Percentiles rank a stretch among this genome's conserved stretches.
phyloP scores from a whole-genome alignment of 331 rosid species.

The Acacia pycnantha region DNA sequence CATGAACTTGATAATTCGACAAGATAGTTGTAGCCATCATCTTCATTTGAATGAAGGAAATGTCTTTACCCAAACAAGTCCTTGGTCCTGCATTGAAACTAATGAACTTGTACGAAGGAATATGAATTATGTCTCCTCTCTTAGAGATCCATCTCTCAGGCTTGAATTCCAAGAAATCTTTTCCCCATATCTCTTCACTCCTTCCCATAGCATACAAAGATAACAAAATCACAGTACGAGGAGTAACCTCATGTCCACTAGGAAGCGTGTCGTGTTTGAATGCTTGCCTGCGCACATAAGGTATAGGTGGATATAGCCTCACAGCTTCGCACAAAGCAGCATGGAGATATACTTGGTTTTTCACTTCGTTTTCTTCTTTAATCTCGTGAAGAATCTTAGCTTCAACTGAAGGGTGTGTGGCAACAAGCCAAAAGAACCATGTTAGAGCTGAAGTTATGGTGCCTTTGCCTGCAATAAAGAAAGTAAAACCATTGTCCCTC shows the following conservation, averaged over 20 bases:
- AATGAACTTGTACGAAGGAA: background rate
- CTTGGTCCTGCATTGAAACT: background rate
- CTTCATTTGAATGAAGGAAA: background rate
- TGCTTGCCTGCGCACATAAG: background rate
- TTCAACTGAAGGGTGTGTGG: background rate
- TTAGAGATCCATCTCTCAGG: background rate
- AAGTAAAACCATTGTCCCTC: background rate
- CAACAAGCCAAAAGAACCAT: constrained; percentile 6
- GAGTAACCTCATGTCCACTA: background rate
- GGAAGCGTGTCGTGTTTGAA: background rate
- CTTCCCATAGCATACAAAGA: background rate
- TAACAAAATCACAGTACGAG: background rate
- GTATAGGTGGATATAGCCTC: background rate
- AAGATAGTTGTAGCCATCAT: background rate
- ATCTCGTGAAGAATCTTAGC: background rate
- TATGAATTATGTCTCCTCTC: background rate
- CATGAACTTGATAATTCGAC: background rate
- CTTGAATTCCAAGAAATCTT: background rate
- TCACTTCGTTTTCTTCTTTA: background rate
- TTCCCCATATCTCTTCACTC: background rate
- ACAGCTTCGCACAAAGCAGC: constrained; percentile 2
- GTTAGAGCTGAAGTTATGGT: background rate
- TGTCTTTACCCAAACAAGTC: background rate
- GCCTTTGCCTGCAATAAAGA: background rate
- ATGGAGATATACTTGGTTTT: background rate